Base-by-base conservation (phyloP, 805 yeast species). In the Hanseniaspora thailandica region DNA sequence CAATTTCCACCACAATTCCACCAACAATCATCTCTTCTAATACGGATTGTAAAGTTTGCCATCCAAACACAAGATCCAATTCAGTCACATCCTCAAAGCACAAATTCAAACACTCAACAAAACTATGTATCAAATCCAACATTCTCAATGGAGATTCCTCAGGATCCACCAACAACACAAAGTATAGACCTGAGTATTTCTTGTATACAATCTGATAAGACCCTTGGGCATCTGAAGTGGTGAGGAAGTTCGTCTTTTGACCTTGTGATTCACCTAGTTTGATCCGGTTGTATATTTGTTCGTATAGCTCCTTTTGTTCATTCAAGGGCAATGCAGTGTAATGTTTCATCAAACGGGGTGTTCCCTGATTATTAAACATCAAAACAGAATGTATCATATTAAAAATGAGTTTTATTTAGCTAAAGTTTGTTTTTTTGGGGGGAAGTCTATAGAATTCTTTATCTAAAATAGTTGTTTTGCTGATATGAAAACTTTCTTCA, bases 1-100 rank as follows among this genome's bases (percentile, higher is more conserved):
- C 86, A 1, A 97, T 89, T 64, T 93, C 98, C 35, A 93, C 85
- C 8, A 93, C 98, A 94, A 93, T 83, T 0, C 98, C 98, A 25
- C 97, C 98, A 65, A 93, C 97, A 1, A 93, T 82, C 33, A 93
- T 84, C 62, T 93, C 97, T 61, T 83, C 93, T 47, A 89, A 67
- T 1, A 90, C 96, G 1, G 95, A 83, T 64, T 90, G 94, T 31
- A 90, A 71, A 5, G 88, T 94, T 68, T 93, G 97, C 97, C 98
- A 93, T 17, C 97, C 97, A 69, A 89, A 90, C n/a, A 93, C 96
- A 57, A 93, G 73, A 68, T 93, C 98, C 60, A 93, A 73, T 64
- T 93, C 98, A 66, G 96, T 89, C 6, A 93, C 98, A 62, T 88
- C 89, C 57, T 81, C 82, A 68, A 93, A 93, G 67, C 98, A 93